Evolutionary conservation across 768 basidiomycete genomes (phyloP).

Genomic region (Brasilioporus rufonigricans): DNA sequence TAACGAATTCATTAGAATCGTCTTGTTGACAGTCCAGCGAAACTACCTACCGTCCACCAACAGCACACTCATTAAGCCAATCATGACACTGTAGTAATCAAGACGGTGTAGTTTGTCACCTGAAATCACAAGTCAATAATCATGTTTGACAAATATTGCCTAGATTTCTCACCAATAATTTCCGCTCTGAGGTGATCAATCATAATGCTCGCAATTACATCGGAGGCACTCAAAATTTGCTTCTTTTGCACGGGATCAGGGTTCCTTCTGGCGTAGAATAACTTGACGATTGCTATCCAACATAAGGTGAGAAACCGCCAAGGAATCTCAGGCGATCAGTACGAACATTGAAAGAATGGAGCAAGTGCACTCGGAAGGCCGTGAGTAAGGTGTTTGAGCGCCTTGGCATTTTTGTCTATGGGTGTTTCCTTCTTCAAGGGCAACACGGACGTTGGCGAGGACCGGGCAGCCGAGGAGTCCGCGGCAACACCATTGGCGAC

Average conservation of each 20-base stretch:
- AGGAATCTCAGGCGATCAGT: not conserved
- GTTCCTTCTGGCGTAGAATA: constrained; percentile 80
- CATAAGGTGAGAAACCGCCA: constrained; percentile 10
- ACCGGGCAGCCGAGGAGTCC: constrained; percentile 21
- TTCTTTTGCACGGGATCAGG: constrained; percentile 73
- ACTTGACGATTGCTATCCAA: constrained; percentile 72
- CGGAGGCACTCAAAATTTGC: constrained; percentile 69
- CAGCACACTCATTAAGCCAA: constrained; percentile 49
- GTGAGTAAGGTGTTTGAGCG: constrained; percentile 76
- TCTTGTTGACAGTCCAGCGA: not conserved
- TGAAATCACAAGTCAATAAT: constrained; percentile 15
- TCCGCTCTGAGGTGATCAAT: constrained; percentile 62
- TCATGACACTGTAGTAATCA: constrained; percentile 53
- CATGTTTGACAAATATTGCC: constrained; percentile 11
- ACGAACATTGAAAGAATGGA: constrained; percentile 84
- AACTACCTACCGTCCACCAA: constrained; percentile 53
- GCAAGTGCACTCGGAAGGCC: constrained; percentile 72
- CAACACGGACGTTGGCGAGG: constrained; percentile 23
- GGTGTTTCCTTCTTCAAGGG: constrained; percentile 43
- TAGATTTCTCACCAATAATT: constrained; percentile 45
- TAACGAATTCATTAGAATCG: constrained; percentile 29
- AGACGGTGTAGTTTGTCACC: constrained; percentile 43
- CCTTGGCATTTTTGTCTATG: constrained; percentile 65
- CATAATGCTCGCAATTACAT: constrained; percentile 69
- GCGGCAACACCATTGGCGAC: constrained; percentile 29